Conservation (phyloP, 768 basidiomycete species). For the Kwoniella botswanensis region DNA sequence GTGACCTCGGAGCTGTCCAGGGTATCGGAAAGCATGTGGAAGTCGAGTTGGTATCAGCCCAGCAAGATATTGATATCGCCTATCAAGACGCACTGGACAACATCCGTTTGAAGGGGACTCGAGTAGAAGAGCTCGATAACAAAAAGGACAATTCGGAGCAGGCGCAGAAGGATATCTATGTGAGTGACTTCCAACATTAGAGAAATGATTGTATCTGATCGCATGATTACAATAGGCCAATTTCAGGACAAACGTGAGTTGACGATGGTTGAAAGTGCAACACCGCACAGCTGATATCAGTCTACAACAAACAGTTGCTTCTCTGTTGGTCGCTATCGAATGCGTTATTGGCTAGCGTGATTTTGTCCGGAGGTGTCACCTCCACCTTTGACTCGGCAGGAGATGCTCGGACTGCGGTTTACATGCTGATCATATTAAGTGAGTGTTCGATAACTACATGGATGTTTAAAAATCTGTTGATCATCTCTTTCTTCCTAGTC, state of each 20-base stretch:
- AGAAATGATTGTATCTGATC: neutral
- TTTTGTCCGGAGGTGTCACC: slow-evolving; percentile 48
- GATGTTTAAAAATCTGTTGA: neutral
- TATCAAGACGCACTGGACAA: slow-evolving; percentile 84
- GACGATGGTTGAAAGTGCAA: neutral
- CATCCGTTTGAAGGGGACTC: slow-evolving; percentile 62
- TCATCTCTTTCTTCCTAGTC: slow-evolving; percentile 25
- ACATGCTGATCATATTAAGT: slow-evolving; percentile 56
- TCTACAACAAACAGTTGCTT: slow-evolving; percentile 39
- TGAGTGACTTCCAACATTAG: slow-evolving; percentile 20
- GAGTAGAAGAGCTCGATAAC: slow-evolving; percentile 36
- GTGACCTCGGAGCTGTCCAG: slow-evolving; percentile 77
- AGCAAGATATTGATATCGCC: slow-evolving; percentile 78
- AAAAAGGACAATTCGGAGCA: slow-evolving; percentile 50
- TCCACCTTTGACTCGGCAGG: slow-evolving; percentile 40
- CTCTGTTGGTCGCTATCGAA: slow-evolving; percentile 57
- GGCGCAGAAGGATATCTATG: slow-evolving; percentile 56
- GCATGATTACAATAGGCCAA: slow-evolving; percentile 42
- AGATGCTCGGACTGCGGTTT: slow-evolving; percentile 42
- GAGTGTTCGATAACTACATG: slow-evolving; percentile 4
- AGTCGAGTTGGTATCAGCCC: slow-evolving; percentile 80
- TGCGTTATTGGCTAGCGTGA: slow-evolving; percentile 55
- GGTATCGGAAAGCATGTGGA: slow-evolving; percentile 81
- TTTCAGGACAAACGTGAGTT: slow-evolving; percentile 52
- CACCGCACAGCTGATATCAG: neutral